Percentiles rank a stretch among this genome's conserved stretches.
These are phyloP conservation scores for Mycena indigotica DNA, from an alignment of 768 basidiomycete genomes.

Conservation along the genomic window DNA sequence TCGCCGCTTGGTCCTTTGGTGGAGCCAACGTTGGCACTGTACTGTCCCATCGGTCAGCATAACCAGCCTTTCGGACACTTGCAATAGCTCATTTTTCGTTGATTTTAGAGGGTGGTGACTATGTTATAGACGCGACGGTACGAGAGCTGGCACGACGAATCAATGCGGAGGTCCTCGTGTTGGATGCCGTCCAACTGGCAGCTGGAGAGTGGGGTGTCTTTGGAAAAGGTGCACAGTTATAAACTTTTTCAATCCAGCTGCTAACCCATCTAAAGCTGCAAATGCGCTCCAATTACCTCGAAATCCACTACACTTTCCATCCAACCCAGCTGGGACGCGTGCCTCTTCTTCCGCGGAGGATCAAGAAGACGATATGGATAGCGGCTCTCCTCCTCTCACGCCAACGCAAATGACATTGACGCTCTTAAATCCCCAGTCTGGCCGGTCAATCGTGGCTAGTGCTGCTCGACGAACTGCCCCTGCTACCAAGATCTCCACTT, in stretches of 20 bases:
- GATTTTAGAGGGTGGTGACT: constrained; percentile 70
- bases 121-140: constrained; percentile 79
- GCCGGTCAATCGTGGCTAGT: constrained; percentile 44
- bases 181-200: constrained; percentile 84
- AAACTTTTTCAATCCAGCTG: background rate
- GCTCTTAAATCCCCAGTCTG: constrained; percentile 40
- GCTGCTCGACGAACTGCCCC: constrained; percentile 45
- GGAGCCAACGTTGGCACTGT: constrained; percentile 84
- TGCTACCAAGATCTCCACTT: constrained; percentile 62
- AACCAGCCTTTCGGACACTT: constrained; percentile 17
- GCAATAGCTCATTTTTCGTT: background rate
- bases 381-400: constrained; percentile 31
- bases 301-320: constrained; percentile 76
- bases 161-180: constrained; percentile 77
- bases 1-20: constrained; percentile 53
- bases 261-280: constrained; percentile 53
- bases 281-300: constrained; percentile 64
- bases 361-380: constrained; percentile 45
- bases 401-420: constrained; percentile 45
- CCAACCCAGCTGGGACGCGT: constrained; percentile 29
- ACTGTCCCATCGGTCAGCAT: constrained; percentile 68
- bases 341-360: constrained; percentile 47
- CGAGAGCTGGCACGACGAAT: constrained; percentile 72
- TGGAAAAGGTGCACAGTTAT: constrained; percentile 64
- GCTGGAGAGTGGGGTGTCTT: constrained; percentile 88